These are phyloP conservation scores for Tritrichomonas foetus DNA, from an alignment of 208 protist species.

Conservation along the genomic window DNA sequence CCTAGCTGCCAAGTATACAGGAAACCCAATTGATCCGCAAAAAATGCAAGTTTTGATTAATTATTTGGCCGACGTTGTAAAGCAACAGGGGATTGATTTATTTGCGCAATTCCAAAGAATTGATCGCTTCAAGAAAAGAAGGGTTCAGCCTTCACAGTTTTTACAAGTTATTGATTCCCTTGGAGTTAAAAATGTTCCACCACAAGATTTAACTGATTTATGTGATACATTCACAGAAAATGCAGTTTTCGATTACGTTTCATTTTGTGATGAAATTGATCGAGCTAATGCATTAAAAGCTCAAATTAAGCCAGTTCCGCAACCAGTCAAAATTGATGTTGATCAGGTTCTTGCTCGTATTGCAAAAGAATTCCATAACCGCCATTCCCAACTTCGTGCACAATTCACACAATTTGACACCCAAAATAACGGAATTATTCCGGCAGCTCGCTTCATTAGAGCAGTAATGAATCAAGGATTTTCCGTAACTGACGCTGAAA, in stretches of 20 bases:
- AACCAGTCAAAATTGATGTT: background rate
- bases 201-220: background rate
- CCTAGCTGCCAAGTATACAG: background rate
- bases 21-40: background rate
- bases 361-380: background rate
- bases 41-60: background rate
- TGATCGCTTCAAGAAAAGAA: background rate
- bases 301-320: background rate
- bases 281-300: background rate
- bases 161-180: background rate
- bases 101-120: background rate
- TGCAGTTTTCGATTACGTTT: background rate
- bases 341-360: background rate
- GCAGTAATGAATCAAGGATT: background rate
- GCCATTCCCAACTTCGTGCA: background rate
- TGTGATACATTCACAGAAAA: background rate
- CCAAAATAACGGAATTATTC: background rate
- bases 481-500: background rate
- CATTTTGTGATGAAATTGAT: background rate
- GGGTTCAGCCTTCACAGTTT: background rate
- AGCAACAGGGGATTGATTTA: background rate
- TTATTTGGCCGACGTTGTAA: background rate
- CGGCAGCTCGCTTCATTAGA: background rate
- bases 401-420: background rate
- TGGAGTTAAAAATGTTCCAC: background rate